Evolutionary conservation across 768 basidiomycete species (phyloP), one percentile per base, ranked within the genome.

Genomic region (Boletus sp.): DNA sequence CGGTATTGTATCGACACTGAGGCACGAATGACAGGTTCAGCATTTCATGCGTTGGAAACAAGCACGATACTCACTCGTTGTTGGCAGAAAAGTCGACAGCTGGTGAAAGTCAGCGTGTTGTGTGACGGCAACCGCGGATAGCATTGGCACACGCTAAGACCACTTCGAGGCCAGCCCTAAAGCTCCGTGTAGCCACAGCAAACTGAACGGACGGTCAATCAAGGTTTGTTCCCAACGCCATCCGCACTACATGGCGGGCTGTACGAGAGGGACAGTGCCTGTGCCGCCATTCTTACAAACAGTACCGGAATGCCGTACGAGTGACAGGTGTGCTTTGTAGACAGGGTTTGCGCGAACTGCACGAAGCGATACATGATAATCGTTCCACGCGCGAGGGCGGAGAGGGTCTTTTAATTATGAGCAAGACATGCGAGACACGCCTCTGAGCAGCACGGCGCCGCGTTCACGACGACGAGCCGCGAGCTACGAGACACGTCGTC

Each of bases 111-210:
- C 17, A 11, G 17, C 13, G 41, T 38, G 54, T 50, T n/a, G 14
- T 11, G 29, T 30, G 43, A 37, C 38, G 29, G 33, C 21, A 60
- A 55, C 44, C 41, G 42, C 32, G 48, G 23, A 53, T 29, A 1
- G 37, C 13, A 25, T 25, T 25, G 25, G n/a, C 47, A 29, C 42
- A 1, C 47, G 27, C 49, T 4, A 33, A 19, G 34, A 13, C 50
- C 27, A 34, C 34, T 50, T 51, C 50, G 32, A 54, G 27, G 49
- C 68, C 69, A 54, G 68, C 68, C 68, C 68, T 69, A 68, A 69
- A 70, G 42, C 38, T 32, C 40, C 55, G 30, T 50, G 61, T 43
- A 13, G 17, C 50, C 59, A 56, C 56, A 33, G 45, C 43, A 33
- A 52, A 42, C 47, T 50, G n/a, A 47, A 37, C 35, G 32, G 48